These are phyloP conservation scores for Dalbergia cultrata DNA, from an alignment of 306 rosid genomes.

Conservation along the genomic window DNA sequence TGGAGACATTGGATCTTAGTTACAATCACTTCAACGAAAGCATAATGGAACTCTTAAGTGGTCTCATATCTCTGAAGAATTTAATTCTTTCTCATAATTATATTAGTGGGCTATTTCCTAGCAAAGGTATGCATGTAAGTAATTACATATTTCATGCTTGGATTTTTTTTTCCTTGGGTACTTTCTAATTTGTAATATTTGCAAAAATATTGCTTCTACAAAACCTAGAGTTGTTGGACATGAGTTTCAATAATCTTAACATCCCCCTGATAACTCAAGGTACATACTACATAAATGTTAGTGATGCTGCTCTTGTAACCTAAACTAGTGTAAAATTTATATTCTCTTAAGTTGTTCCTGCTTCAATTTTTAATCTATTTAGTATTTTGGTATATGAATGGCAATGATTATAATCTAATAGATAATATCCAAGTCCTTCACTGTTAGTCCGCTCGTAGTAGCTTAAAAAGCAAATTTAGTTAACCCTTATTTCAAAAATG, in stretches of 20 bases:
- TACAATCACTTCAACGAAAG: not conserved
- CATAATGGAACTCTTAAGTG: not conserved
- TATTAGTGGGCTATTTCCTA: not conserved
- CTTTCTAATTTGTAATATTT: not conserved
- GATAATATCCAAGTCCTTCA: not conserved
- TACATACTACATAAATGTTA: not conserved
- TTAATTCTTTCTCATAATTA: not conserved
- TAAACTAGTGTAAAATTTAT: too few species aligned
- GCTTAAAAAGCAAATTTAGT: constrained; percentile 13
- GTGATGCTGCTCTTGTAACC: too few species aligned
- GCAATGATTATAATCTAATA: not conserved
- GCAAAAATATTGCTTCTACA: not conserved
- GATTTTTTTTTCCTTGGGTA: not conserved
- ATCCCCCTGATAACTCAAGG: constrained; percentile 4
- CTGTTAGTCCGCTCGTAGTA: not conserved
- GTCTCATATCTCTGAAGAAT: constrained; percentile 12
- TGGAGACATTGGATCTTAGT: not conserved
- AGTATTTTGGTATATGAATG: too few species aligned
- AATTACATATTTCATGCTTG: not conserved
- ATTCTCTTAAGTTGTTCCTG: too few species aligned
- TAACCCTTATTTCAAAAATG: too few species aligned
- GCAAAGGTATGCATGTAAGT: not conserved
- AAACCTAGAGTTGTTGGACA: constrained; percentile 17
- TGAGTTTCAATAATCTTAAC: not conserved
- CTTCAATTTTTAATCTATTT: too few species aligned